These are phyloP conservation scores for Edaphochlamys debaryana DNA, from an alignment of 139 green algal genomes.

Conservation along the genomic window DNA sequence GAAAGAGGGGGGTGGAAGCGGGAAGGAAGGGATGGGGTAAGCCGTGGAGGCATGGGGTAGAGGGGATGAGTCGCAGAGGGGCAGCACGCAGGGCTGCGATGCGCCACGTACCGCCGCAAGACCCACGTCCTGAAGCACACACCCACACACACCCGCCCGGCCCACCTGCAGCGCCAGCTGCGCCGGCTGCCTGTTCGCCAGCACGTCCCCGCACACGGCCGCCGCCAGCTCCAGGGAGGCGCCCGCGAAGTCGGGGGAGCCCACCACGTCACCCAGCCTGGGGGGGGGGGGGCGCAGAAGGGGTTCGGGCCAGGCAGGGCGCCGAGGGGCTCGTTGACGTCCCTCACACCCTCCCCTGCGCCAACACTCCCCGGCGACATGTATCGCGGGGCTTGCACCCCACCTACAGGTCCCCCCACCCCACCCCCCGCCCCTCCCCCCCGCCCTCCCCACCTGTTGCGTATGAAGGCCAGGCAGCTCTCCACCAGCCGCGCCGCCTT, in stretches of 20 bases:
- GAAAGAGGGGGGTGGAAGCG: no score
- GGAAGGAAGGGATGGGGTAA: no score
- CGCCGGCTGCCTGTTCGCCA: background rate
- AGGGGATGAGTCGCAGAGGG: no score
- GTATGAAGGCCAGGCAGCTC: conserved; percentile 19
- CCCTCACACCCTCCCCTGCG: no score
- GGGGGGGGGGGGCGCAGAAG: background rate
- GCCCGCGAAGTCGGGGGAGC: background rate
- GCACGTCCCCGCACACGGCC: background rate
- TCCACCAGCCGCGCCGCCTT: conserved; percentile 23
- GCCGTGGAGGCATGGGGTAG: no score
- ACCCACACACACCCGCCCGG: no score
- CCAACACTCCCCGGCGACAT: background rate
- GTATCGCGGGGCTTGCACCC: background rate
- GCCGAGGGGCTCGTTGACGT: background rate
- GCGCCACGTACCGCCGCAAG: no score
- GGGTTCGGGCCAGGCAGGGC: background rate
- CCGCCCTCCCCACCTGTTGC: background rate
- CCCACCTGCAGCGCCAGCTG: conserved; percentile 26
- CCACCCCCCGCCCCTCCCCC: background rate
- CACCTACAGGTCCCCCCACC: background rate
- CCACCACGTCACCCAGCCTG: conserved; percentile 19
- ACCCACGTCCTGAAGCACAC: no score
- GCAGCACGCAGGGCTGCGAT: no score
- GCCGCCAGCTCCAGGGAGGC: conserved; percentile 9